phyloP scores from a whole-genome alignment of 768 basidiomycete species.

The Podaxis sp. region DNA sequence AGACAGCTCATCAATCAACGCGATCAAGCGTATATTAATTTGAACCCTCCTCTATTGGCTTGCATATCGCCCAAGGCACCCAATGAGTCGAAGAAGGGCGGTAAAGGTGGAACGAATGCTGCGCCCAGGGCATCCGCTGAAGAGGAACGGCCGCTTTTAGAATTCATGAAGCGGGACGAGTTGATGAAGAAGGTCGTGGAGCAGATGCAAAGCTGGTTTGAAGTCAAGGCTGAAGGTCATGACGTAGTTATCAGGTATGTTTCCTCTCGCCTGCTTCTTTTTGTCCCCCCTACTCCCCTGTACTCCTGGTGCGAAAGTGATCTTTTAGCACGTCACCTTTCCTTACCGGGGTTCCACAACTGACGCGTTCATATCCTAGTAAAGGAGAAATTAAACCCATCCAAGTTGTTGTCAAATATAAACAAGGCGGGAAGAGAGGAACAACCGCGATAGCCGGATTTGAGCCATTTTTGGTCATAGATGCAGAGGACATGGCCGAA shows the following conservation, averaged over 20 bases:
- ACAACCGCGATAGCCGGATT: conserved; percentile 75
- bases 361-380: conserved; percentile 31
- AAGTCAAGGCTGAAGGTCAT: conserved; percentile 48
- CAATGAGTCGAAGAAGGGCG: conserved; percentile 22
- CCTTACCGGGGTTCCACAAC: not conserved
- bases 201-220: conserved; percentile 78
- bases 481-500: conserved; percentile 71
- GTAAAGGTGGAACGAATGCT: conserved; percentile 19
- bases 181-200: conserved; percentile 46
- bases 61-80: conserved; percentile 31
- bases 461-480: conserved; percentile 66
- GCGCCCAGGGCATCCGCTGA: conserved; percentile 9
- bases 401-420: conserved; percentile 57
- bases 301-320: not conserved
- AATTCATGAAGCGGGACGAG: conserved; percentile 69
- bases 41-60: conserved; percentile 43
- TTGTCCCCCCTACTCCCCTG: not conserved
- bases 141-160: conserved; percentile 14
- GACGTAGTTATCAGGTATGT: conserved; percentile 60
- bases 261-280: not conserved
- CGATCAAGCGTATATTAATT: conserved; percentile 68
- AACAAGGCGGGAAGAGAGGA: conserved; percentile 71
- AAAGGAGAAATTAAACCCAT: conserved; percentile 77
- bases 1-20: conserved; percentile 59
- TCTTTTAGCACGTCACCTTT: too few relatives aligned